phyloP scores from a whole-genome alignment of 805 yeast genomes.

The Spathaspora sp. region DNA sequence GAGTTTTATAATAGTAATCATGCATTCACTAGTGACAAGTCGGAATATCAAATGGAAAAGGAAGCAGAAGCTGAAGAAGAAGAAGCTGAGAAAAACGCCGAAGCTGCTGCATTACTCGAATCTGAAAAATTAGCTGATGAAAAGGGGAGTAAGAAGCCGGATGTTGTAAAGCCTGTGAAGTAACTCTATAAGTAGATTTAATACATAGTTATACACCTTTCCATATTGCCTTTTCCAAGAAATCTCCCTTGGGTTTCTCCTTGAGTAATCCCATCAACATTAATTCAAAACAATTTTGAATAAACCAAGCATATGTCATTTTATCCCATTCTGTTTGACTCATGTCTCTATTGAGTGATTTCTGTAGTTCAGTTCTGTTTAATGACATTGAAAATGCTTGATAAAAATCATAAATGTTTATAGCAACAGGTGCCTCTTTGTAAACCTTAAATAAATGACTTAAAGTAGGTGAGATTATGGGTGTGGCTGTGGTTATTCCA shows the following conservation, averaged over 20 bases:
- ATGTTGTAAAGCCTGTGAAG: background rate
- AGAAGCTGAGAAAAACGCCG: conserved; percentile 5
- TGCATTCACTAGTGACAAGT: background rate
- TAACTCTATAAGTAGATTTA: too few species aligned
- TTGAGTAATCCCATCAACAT: conserved; percentile 65
- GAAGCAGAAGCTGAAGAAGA: conserved; percentile 3
- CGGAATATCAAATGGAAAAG: background rate
- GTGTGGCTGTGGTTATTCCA: background rate
- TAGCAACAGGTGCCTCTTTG: conserved; percentile 71
- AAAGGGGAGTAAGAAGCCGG: background rate
- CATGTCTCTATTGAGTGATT: conserved; percentile 10
- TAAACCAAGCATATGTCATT: conserved; percentile 64
- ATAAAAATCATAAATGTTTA: conserved; percentile 68
- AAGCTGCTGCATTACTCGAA: conserved; percentile 2
- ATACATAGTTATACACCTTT: too few species aligned
- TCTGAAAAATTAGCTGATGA: conserved; percentile 6
- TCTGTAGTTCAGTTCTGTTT: conserved; percentile 18
- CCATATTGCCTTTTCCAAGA: conserved; percentile 70
- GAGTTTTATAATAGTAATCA: background rate
- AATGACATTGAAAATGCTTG: conserved; percentile 55
- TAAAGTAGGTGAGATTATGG: conserved; percentile 3
- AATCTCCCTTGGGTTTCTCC: conserved; percentile 60
- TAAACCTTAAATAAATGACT: conserved; percentile 60
- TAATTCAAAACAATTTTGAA: conserved; percentile 70
- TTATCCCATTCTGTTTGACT: conserved; percentile 53